A percentile compares a stretch with the other conserved stretches of the same genome.
Conservation (phyloP, 352 stramenopile genomes). For the Pythium rhizo-oryzae region DNA sequence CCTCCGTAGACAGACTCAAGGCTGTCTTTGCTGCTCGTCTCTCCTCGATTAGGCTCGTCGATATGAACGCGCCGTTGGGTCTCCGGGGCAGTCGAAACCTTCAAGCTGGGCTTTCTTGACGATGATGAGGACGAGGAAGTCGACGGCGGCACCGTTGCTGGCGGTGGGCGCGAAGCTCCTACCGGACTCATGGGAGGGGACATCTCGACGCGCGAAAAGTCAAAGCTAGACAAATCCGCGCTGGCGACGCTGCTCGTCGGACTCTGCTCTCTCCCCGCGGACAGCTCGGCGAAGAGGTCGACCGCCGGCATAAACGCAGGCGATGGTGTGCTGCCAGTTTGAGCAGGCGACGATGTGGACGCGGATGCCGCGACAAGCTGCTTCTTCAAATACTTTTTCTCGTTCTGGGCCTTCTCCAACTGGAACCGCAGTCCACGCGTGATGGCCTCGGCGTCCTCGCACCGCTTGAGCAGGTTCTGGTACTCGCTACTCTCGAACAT, state of each 20-base stretch:
- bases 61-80: not conserved
- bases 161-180: conserved; percentile 21
- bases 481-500: conserved; percentile 56
- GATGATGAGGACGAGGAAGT: conserved; percentile 3
- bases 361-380: conserved; percentile 37
- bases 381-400: conserved; percentile 79
- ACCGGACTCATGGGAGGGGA: conserved; percentile 29
- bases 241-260: conserved; percentile 46
- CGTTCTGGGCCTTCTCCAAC: conserved; percentile 71
- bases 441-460: conserved; percentile 71
- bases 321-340: conserved; percentile 5
- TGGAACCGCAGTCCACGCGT: conserved; percentile 68
- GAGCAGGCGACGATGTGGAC: not conserved
- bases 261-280: conserved; percentile 22
- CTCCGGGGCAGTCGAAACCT: conserved; percentile 2
- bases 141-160: not conserved
- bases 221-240: conserved; percentile 65
- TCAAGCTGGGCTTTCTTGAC: conserved; percentile 22
- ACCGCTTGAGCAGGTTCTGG: conserved; percentile 55
- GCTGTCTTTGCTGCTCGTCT: conserved; percentile 19
- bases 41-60: not conserved
- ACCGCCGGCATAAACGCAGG: conserved; percentile 14
- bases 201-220: conserved; percentile 34
- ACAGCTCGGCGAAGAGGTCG: conserved; percentile 18
- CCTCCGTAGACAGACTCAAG: conserved; percentile 21